These are phyloP conservation scores for Aciculoconidium aculeatum DNA, from an alignment of 805 yeast species.

Conservation along the genomic window DNA sequence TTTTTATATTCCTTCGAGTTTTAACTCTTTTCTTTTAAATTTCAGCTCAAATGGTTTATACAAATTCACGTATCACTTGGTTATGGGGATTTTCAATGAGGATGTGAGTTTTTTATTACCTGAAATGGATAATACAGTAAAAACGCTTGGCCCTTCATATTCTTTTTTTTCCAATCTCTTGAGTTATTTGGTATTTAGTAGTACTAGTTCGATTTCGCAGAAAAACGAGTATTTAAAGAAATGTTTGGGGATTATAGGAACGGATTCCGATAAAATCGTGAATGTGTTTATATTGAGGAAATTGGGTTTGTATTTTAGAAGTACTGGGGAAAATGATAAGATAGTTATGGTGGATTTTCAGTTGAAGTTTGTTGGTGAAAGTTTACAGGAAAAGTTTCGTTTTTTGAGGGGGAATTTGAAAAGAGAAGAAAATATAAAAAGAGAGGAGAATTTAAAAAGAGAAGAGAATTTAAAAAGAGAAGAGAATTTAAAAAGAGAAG, in stretches of 20 bases:
- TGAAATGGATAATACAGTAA: conserved; percentile 3
- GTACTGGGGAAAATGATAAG: conserved; percentile 16
- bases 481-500: too few relatives aligned
- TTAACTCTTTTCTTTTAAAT: too few relatives aligned
- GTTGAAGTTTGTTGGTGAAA: conserved; percentile 9
- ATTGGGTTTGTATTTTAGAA: conserved; percentile 9
- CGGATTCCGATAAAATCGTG: conserved; percentile 15
- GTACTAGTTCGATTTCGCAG: conserved; percentile 11
- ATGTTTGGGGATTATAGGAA: conserved; percentile 12
- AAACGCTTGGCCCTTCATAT: conserved; percentile 5
- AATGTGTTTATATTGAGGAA: conserved; percentile 15
- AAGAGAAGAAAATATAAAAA: background rate
- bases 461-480: too few relatives aligned
- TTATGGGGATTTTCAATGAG: conserved; percentile 8
- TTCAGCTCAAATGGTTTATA: conserved; percentile 11
- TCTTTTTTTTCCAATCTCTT: conserved; percentile 16
- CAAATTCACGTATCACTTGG: conserved; percentile 12
- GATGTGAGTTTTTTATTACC: conserved; percentile 1
- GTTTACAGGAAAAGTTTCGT: conserved; percentile 7
- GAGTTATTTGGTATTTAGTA: conserved; percentile 11
- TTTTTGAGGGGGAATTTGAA: conserved; percentile 8
- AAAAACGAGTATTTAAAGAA: conserved; percentile 11
- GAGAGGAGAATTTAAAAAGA: too few relatives aligned
- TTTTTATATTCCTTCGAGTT: too few relatives aligned
- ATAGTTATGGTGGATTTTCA: conserved; percentile 17